A percentile compares a stretch with the other conserved stretches of the same genome.
Evolutionary conservation across 2,329 filamentous ascomycete genomes (phyloP).

Genomic region (Clonostachys rosea): DNA sequence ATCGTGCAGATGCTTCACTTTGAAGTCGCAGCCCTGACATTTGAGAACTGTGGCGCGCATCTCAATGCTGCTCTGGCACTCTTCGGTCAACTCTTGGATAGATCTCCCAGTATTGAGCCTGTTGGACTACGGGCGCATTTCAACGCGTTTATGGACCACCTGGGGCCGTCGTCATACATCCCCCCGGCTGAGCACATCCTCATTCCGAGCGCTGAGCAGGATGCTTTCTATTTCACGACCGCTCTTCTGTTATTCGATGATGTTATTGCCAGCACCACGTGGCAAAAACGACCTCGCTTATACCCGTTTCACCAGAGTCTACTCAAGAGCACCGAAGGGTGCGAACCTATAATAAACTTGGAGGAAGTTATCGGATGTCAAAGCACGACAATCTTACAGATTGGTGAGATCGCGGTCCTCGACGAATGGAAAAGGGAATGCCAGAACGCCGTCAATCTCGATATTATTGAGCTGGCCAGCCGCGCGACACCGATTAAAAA

Average conservation of each 20-base stretch:
- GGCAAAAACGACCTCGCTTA: neutral
- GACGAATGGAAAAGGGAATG: neutral
- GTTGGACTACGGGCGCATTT: too few species aligned
- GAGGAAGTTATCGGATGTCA: neutral
- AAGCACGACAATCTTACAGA: neutral
- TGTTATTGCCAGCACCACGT: neutral
- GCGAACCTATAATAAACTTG: neutral
- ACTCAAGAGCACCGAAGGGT: neutral
- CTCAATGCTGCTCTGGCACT: too few species aligned
- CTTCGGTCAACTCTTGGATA: too few species aligned
- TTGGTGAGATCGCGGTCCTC: neutral
- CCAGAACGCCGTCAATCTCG: neutral
- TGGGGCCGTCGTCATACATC: too few species aligned
- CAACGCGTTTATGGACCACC: too few species aligned
- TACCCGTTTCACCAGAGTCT: neutral
- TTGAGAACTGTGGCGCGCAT: too few species aligned
- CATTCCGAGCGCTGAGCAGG: conserved; percentile 21
- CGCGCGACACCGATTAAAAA: too few species aligned
- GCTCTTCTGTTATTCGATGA: conserved; percentile 20
- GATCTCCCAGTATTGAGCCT: too few species aligned
- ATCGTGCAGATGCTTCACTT: too few species aligned
- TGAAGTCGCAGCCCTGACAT: too few species aligned
- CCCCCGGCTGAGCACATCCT: too few species aligned
- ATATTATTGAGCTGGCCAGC: too few species aligned
- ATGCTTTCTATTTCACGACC: conserved; percentile 25